A percentile compares a stretch with the other conserved stretches of the same genome.
Conservation (phyloP, 164 flowering plant genomes). For the Protea cynaroides region DNA sequence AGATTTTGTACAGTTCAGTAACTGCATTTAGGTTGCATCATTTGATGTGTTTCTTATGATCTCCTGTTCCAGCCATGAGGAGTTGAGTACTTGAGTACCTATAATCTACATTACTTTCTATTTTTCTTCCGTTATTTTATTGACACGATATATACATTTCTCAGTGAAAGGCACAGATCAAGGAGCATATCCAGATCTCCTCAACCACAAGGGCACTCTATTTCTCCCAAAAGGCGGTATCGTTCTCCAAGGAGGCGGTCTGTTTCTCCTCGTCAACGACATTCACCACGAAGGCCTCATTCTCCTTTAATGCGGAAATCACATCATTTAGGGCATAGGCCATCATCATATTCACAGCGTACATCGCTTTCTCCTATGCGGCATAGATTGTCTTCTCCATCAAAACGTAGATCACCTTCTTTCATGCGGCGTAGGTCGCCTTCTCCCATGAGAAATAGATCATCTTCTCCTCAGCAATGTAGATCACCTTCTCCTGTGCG, state of each 20-base stretch:
- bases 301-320: conserved; percentile 44
- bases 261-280: conserved; percentile 44
- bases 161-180: conserved; percentile 42
- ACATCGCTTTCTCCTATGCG: conserved; percentile 16
- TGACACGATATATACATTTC: conserved; percentile 2
- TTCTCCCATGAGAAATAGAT: conserved; percentile 24
- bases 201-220: conserved; percentile 34
- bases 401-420: conserved; percentile 17
- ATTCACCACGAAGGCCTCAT: conserved; percentile 37
- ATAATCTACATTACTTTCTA: no score
- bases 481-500: conserved; percentile 34
- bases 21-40: no score
- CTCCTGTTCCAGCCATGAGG: no score
- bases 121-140: not conserved
- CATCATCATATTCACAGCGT: conserved; percentile 23
- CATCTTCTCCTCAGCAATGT: conserved; percentile 28
- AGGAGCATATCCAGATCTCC: conserved; percentile 72
- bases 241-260: conserved; percentile 45
- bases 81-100: no score
- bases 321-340: conserved; percentile 26
- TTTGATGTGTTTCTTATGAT: no score
- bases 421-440: conserved; percentile 19
- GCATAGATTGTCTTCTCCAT: conserved; percentile 13
- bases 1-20: not conserved
- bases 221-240: conserved; percentile 37